These are phyloP conservation scores for Macrophomina pseudophaseolina DNA, from an alignment of 2,329 filamentous ascomycete genomes.

Conservation along the genomic window DNA sequence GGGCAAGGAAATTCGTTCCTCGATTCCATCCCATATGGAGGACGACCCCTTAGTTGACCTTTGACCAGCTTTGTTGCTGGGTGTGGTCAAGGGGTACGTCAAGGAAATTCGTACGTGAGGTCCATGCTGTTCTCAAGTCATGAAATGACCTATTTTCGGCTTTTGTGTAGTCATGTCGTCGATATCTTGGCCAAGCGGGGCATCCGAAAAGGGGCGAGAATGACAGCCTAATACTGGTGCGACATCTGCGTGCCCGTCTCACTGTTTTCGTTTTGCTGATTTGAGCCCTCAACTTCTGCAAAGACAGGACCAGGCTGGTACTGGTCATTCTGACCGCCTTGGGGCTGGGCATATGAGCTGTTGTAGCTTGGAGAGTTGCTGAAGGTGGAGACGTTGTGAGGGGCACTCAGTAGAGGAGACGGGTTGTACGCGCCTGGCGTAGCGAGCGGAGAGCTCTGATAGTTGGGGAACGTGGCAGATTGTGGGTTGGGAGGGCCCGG, in stretches of 20 bases:
- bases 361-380: constrained; percentile 43
- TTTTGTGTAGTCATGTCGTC: background rate
- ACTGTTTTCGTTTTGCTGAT: constrained; percentile 37
- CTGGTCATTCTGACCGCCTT: constrained; percentile 39
- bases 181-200: background rate
- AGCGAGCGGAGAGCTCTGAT: constrained; percentile 46
- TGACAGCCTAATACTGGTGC: constrained; percentile 33
- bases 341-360: constrained; percentile 29
- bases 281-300: constrained; percentile 43
- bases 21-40: constrained; percentile 17
- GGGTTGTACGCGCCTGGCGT: constrained; percentile 44
- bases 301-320: constrained; percentile 44
- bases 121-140: constrained; percentile 13
- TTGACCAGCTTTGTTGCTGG: constrained; percentile 16
- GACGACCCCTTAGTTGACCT: constrained; percentile 10
- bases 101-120: constrained; percentile 22
- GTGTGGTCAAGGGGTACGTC: constrained; percentile 19
- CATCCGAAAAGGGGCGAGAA: constrained; percentile 1
- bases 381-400: constrained; percentile 47
- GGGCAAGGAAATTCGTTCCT: constrained; percentile 22
- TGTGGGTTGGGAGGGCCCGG: constrained; percentile 40
- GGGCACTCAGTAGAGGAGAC: constrained; percentile 36
- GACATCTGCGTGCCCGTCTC: constrained; percentile 26
- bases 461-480: constrained; percentile 47
- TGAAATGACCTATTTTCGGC: background rate